Percentiles rank a stretch among this genome's conserved stretches.
Evolutionary conservation across 805 yeast species (phyloP).

Genomic region (Starmera dryadoides): DNA sequence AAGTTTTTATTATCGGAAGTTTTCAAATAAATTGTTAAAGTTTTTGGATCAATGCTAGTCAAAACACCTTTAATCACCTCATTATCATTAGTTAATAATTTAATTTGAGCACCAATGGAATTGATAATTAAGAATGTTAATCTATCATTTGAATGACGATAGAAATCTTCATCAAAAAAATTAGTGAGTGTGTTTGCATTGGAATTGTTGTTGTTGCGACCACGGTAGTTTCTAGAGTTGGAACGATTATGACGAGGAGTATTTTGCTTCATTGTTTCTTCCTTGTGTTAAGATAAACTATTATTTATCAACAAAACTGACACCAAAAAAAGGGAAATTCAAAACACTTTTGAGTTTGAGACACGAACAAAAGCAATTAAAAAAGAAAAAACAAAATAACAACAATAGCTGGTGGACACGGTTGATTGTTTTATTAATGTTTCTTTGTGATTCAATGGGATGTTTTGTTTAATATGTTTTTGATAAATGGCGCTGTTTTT

Average conservation of each 20-base stretch:
- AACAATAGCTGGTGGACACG: no score
- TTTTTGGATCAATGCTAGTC: slow-evolving; percentile 45
- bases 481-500: neutral
- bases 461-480: neutral
- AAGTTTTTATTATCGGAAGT: slow-evolving; percentile 21
- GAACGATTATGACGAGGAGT: neutral
- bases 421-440: no score
- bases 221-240: neutral
- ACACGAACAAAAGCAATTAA: no score
- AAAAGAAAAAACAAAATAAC: no score
- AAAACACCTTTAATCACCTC: slow-evolving; percentile 52
- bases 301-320: no score
- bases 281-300: no score
- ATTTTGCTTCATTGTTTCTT: neutral
- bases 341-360: no score
- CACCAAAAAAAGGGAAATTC: no score
- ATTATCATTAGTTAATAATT: slow-evolving; percentile 58
- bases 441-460: no score
- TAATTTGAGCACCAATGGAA: slow-evolving; percentile 51
- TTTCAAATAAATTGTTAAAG: slow-evolving; percentile 25
- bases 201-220: neutral
- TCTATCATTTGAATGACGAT: slow-evolving; percentile 37
- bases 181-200: slow-evolving; percentile 1
- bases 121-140: slow-evolving; percentile 46
- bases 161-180: slow-evolving; percentile 21